A percentile compares a stretch with the other conserved stretches of the same genome.
Evolutionary conservation across 1,284 basidiomycete species (phyloP).

Genomic region (Tilletia caries): DNA sequence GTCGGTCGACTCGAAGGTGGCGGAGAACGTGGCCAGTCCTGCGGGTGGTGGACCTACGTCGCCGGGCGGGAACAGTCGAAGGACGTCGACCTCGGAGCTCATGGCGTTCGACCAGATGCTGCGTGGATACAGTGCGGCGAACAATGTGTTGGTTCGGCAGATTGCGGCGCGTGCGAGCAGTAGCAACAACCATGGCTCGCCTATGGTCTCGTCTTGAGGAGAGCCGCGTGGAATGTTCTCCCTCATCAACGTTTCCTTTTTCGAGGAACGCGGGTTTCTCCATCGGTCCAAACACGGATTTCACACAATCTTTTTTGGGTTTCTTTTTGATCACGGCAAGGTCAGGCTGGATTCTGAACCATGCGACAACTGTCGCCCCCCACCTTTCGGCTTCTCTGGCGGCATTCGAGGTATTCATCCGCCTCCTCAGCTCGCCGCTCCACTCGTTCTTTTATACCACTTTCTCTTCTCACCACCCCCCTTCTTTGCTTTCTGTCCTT

Average conservation of each 20-base stretch:
- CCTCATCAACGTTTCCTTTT: not conserved
- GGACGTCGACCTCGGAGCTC: not conserved
- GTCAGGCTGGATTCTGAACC: too few relatives aligned
- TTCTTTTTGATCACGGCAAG: too few relatives aligned
- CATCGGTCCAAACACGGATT: not conserved
- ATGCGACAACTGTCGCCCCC: too few relatives aligned
- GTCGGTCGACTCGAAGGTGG: not conserved
- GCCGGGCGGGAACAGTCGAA: not conserved
- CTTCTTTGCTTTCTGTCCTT: not conserved
- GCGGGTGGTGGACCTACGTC: too few relatives aligned
- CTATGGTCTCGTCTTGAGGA: slow-evolving; percentile 1
- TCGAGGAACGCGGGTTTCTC: not conserved
- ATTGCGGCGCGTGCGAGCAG: slow-evolving; percentile 11
- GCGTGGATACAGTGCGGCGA: not conserved
- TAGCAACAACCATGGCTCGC: not conserved
- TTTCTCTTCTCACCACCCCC: not conserved
- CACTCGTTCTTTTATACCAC: too few relatives aligned
- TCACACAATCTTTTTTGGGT: not conserved
- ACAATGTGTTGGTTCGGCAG: not conserved
- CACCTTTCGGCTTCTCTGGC: too few relatives aligned
- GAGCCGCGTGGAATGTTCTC: not conserved
- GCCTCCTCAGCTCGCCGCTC: too few relatives aligned
- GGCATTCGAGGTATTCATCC: too few relatives aligned
- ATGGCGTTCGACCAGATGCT: slow-evolving; percentile 5
- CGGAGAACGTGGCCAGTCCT: too few relatives aligned